Evolutionary conservation across 75 land plant species (phyloP), one percentile per base, ranked within the genome.

Genomic region (Isoetes taiwanensis): DNA sequence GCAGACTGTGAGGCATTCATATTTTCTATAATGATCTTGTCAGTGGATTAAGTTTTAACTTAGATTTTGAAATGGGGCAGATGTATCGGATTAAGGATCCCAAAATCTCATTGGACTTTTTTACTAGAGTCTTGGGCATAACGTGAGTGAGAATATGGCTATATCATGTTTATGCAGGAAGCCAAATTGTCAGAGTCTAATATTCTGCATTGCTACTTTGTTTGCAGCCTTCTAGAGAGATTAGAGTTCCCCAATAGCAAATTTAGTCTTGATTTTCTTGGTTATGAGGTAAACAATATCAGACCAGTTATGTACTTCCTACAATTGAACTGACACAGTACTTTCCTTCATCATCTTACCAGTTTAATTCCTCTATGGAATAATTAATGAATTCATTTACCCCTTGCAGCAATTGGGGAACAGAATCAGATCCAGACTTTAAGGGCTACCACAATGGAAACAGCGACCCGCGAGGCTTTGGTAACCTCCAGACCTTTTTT

Each of bases 401-500:
- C 38, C 8, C 2, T 9, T 23, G 34, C 77, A 91, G 97, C 56
- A 86, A 86, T 53, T 91, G 97, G 97, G 97, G 97, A 8, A 86
- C 97, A 43, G 97, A 91, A 60, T 76, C 78, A 54, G 97, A 91
- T 73, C 82, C 88, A 28, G 80, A 83, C 0, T 91, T 86, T 65
- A 91, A 86, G 66, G 97, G 94, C 35, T 91, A 91, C 50, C 97
- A 91, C 59, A 91, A 70, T 67, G 97, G 97, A 24, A 91, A 91
- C 54, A 72, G 76, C 16, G 97, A 91, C 20, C 97, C 94, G 43
- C 88, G 88, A 65, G 97, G 97, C 31, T 91, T 78, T 78, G 97
- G 97, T 91, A 84, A 19, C 65, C n/a, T n/a, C n/a, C n/a, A n/a
- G n/a, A n/a, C n/a, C n/a, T n/a, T n/a, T n/a, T n/a, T n/a, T n/a